phyloP scores from a whole-genome alignment of 257 asterid genomes.

The Marsdenia floribunda region DNA sequence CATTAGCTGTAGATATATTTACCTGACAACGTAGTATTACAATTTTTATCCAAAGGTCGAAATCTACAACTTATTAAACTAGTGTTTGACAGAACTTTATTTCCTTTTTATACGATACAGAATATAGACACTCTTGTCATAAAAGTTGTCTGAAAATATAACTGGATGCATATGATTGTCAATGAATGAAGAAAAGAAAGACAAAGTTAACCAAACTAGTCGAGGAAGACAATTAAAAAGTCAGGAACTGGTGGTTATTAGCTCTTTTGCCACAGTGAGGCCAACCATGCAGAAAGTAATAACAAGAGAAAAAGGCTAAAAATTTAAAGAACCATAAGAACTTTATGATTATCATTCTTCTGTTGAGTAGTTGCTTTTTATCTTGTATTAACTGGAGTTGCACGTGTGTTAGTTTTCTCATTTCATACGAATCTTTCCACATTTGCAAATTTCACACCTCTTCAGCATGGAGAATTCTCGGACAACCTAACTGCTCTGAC shows the following conservation, averaged over 20 bases:
- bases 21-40: conserved; percentile 31
- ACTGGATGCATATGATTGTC: not conserved
- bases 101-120: not conserved
- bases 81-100: not conserved
- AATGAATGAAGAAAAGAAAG: not conserved
- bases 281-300: not conserved
- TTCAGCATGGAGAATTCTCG: conserved; percentile 43
- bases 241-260: not conserved
- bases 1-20: conserved; percentile 42
- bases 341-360: not conserved
- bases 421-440: not conserved
- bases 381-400: not conserved
- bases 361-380: not conserved
- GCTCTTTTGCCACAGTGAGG: not conserved
- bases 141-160: not conserved
- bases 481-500: conserved; percentile 60
- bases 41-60: not conserved
- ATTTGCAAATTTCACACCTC: conserved; percentile 30
- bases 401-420: not conserved
- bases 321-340: not conserved
- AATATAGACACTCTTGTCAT: not conserved
- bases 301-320: not conserved
- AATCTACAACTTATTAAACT: not conserved
- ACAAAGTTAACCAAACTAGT: not conserved
- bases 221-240: not conserved